Evolutionary conservation across 129 eudicot genomes (phyloP), one percentile per base, ranked within the genome.

Genomic region (Flaveria ramosissima): DNA sequence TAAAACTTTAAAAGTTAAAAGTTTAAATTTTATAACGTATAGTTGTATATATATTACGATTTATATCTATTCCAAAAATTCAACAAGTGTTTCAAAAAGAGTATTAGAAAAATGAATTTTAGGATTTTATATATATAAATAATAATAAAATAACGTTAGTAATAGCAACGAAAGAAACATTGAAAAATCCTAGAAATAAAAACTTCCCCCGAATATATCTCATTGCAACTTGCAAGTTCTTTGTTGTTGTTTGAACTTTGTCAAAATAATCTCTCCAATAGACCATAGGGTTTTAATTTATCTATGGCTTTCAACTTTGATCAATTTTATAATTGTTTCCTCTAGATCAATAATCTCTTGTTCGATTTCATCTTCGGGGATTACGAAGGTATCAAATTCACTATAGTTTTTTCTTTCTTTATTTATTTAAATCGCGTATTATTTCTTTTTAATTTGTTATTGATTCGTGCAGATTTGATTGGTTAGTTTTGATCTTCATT

Each of bases 321-420:
- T 68, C 30, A 67, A 50, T 4, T 30, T 19, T 14, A 5, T 46
- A 50, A 21, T 12, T 17, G 9, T 50, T 50, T 66, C 50, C 17
- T 78, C 46, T 61, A 11, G 23, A 79, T 72, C 83, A 14, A 6
- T 24, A 79, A 16, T 42, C 52, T 72, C 74, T 72, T 39, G n/a
- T 39, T 72, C 48, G 52, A 78, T 60, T 71, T 61, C 65, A 48
- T 13, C 77, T 60, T 30, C 48, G 0, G n/a, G 20, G 72, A 48
- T 51, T 8, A 32, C 47, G 26, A 51, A 79, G 83, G 83, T 79
- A 72, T 39, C 71, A 16, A 72, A 50, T 63, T 71, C 71, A 45
- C 32, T 39, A 2, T 68, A 43, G 6, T 16, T 20, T 71, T 32
- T 17, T 4, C 3, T 45, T 15, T 27, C 0, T 72, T 32, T 9